Conservation (phyloP, 176 grass and related monocot genomes). For the Chrysopogon serrulatus region DNA sequence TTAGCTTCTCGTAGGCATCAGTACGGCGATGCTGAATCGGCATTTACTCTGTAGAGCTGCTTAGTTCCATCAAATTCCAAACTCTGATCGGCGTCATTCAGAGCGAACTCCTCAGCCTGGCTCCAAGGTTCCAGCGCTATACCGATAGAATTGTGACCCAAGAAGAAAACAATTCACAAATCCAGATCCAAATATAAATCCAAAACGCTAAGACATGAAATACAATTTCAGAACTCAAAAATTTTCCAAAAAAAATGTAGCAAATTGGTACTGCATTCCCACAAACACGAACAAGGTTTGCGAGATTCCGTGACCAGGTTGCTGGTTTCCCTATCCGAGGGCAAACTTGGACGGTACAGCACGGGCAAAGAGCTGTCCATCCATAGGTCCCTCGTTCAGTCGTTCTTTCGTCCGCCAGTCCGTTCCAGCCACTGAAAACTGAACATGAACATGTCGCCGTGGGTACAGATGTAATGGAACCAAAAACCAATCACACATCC, state of each 20-base stretch:
- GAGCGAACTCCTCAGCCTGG: too few species aligned
- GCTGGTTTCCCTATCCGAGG: constrained; percentile 23
- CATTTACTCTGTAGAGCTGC: too few species aligned
- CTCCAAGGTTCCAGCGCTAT: too few species aligned
- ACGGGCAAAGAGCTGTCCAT: constrained; percentile 35
- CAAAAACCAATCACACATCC: constrained; percentile 25
- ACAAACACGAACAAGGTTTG: background rate
- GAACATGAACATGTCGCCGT: background rate
- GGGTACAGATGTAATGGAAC: constrained; percentile 44
- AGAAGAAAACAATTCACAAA: background rate
- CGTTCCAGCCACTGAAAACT: background rate
- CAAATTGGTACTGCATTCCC: background rate
- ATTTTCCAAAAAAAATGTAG: background rate
- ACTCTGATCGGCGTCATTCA: too few species aligned
- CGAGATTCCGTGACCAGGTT: background rate
- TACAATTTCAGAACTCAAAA: too few species aligned
- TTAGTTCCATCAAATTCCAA: too few species aligned
- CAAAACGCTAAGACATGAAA: too few species aligned
- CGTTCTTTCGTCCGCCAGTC: too few species aligned
- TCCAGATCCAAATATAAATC: background rate
- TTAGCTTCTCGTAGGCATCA: too few species aligned
- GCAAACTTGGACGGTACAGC: constrained; percentile 54
- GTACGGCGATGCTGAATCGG: too few species aligned
- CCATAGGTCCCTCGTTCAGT: constrained; percentile 49
- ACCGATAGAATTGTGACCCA: background rate